phyloP scores from a whole-genome alignment of 345 rosid species.

The Eutrema heterophyllum region DNA sequence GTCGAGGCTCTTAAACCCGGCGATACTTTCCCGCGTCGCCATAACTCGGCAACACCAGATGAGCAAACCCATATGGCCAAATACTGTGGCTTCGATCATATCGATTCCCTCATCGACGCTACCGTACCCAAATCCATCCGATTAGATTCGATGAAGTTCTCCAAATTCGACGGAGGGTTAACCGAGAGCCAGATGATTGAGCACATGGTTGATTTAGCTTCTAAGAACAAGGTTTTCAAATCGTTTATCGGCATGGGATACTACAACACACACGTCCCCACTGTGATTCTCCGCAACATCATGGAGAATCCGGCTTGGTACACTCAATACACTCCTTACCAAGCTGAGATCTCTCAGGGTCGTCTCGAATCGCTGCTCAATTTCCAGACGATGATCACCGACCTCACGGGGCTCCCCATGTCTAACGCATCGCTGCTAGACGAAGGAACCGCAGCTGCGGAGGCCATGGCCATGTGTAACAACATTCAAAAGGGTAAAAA shows the following conservation, averaged over 20 bases:
- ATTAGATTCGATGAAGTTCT: conserved; percentile 74
- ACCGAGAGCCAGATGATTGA: conserved; percentile 85
- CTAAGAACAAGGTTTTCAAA: conserved; percentile 78
- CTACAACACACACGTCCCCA: conserved; percentile 78
- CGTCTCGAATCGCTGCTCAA: conserved; percentile 85
- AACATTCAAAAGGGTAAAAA: conserved; percentile 82
- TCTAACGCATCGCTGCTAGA: conserved; percentile 92
- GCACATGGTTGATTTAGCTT: conserved; percentile 72
- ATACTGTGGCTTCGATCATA: conserved; percentile 60
- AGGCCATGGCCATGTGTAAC: conserved; percentile 99
- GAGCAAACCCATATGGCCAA: conserved; percentile 78
- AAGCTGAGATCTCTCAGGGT: conserved; percentile 96
- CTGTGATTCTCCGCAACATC: conserved; percentile 90
- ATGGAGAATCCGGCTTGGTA: conserved; percentile 99
- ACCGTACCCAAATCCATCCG: conserved; percentile 98
- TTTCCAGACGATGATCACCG: conserved; percentile 83
- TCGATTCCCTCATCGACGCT: conserved; percentile 70
- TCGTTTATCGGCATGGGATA: conserved; percentile 96
- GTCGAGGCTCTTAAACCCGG: conserved; percentile 63
- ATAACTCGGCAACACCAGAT: conserved; percentile 89
- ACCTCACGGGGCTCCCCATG: conserved; percentile 93
- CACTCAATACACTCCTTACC: conserved; percentile 96
- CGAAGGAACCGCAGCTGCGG: conserved; percentile 98
- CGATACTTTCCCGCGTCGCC: conserved; percentile 91
- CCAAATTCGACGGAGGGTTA: conserved; percentile 80